phyloP scores from a whole-genome alignment of 306 rosid species.

The Lathyrus tuberosus region DNA sequence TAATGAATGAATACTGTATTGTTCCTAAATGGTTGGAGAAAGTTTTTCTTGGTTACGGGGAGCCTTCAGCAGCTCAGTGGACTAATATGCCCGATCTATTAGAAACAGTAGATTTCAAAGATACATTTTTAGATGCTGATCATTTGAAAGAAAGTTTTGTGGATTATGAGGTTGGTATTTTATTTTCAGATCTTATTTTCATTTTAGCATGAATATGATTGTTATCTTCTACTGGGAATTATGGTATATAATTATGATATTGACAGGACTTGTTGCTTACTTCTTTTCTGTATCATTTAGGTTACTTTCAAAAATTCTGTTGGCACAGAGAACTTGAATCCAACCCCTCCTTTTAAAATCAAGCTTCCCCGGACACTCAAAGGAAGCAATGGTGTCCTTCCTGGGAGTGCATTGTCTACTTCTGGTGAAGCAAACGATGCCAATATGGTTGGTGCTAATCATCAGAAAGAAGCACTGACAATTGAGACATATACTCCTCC shows the following conservation, averaged over 20 bases:
- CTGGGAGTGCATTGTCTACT: constrained; percentile 52
- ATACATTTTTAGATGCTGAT: constrained; percentile 83
- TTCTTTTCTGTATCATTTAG: constrained; percentile 52
- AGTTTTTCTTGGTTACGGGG: constrained; percentile 88
- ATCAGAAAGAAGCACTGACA: constrained; percentile 61
- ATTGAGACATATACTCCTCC: constrained; percentile 91
- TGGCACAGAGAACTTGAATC: constrained; percentile 63
- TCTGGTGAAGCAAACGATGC: constrained; percentile 48
- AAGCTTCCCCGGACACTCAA: constrained; percentile 73
- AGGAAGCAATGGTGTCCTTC: constrained; percentile 57
- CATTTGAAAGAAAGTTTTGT: constrained; percentile 79
- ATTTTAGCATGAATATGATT: constrained; percentile 28
- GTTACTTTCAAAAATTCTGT: constrained; percentile 67
- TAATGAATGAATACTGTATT: constrained; percentile 94
- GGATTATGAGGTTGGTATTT: constrained; percentile 68
- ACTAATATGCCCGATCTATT: constrained; percentile 94
- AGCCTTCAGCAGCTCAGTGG: constrained; percentile 99
- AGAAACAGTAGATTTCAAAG: constrained; percentile 91
- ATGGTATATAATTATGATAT: constrained; percentile 25
- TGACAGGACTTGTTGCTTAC: constrained; percentile 15
- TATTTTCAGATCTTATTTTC: constrained; percentile 24
- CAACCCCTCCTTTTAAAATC: constrained; percentile 80
- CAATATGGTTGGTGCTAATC: constrained; percentile 47
- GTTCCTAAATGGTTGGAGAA: constrained; percentile 98
- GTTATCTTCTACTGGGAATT: constrained; percentile 19